Evolutionary conservation across 768 basidiomycete species (phyloP).

Genomic region (Agrocybe pediades): DNA sequence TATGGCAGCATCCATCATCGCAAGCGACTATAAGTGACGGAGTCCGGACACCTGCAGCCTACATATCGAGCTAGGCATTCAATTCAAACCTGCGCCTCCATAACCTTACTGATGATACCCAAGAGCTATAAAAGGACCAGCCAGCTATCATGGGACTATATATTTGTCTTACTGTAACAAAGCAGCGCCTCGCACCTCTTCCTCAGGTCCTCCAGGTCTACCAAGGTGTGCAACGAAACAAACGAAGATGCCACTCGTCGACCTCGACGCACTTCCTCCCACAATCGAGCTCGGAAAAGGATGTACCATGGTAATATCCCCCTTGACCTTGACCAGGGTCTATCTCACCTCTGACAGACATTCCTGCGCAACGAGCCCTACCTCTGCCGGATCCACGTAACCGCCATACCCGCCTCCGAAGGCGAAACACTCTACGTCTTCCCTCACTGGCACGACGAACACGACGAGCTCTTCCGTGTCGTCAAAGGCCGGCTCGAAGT

Average conservation of each 20-base stretch:
- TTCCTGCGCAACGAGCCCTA: slow-evolving; percentile 31
- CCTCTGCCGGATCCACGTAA: slow-evolving; percentile 22
- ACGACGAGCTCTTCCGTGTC: slow-evolving; percentile 33
- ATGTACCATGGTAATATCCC: background rate
- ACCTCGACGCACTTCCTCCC: background rate
- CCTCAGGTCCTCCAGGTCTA: no score
- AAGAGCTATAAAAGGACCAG: no score
- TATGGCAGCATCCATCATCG: no score
- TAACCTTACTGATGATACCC: no score
- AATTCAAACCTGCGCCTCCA: no score
- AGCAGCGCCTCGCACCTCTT: no score
- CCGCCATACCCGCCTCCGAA: slow-evolving; percentile 19
- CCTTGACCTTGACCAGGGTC: background rate
- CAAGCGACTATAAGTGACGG: no score
- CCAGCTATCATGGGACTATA: no score
- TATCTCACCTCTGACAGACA: slow-evolving; percentile 18
- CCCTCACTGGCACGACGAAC: slow-evolving; percentile 35
- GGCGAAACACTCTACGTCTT: slow-evolving; percentile 28
- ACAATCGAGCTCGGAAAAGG: background rate
- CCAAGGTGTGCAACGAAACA: no score
- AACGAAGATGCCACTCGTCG: background rate
- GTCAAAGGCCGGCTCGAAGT: slow-evolving; percentile 31
- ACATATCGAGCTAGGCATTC: no score
- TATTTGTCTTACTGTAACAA: no score
- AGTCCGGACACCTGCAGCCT: no score